These are phyloP conservation scores for Jacaranda copaia DNA, from an alignment of 257 asterid species.

Conservation along the genomic window DNA sequence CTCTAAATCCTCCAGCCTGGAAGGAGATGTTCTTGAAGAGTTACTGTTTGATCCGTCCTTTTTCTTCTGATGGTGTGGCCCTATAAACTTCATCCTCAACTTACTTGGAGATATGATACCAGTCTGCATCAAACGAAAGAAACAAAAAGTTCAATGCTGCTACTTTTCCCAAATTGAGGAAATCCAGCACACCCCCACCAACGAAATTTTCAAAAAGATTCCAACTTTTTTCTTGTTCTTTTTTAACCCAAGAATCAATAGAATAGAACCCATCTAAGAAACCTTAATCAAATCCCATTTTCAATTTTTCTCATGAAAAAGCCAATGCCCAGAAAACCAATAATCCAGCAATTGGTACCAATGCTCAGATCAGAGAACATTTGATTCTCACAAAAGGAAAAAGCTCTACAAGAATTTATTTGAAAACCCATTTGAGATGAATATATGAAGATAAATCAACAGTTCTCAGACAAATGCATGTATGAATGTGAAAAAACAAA, in stretches of 20 bases:
- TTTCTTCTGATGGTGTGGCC: constrained; percentile 66
- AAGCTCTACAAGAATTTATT: background rate
- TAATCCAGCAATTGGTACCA: constrained; percentile 14
- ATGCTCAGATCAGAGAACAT: constrained; percentile 30
- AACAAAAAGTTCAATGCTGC: background rate
- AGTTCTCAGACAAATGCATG: constrained; percentile 32
- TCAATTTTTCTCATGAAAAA: background rate
- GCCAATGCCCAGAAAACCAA: constrained; percentile 9
- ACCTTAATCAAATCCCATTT: constrained; percentile 14
- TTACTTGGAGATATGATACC: constrained; percentile 92
- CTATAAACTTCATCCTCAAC: constrained; percentile 87
- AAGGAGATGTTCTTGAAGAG: constrained; percentile 96
- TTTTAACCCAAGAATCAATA: background rate
- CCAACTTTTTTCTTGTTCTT: background rate
- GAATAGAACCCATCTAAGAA: constrained; percentile 24
- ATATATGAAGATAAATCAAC: constrained; percentile 9
- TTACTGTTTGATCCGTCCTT: constrained; percentile 79
- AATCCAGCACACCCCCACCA: constrained; percentile 25
- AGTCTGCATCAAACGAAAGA: constrained; percentile 54
- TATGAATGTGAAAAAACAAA: constrained; percentile 11
- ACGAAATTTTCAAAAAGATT: constrained; percentile 21
- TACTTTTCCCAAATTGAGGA: constrained; percentile 6
- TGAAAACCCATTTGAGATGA: constrained; percentile 19
- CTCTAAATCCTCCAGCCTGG: constrained; percentile 79
- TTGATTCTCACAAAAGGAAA: constrained; percentile 11